Percentiles rank a stretch among this genome's conserved stretches.
Evolutionary conservation across 768 basidiomycete genomes (phyloP).

Genomic region (Pholiota conissans): DNA sequence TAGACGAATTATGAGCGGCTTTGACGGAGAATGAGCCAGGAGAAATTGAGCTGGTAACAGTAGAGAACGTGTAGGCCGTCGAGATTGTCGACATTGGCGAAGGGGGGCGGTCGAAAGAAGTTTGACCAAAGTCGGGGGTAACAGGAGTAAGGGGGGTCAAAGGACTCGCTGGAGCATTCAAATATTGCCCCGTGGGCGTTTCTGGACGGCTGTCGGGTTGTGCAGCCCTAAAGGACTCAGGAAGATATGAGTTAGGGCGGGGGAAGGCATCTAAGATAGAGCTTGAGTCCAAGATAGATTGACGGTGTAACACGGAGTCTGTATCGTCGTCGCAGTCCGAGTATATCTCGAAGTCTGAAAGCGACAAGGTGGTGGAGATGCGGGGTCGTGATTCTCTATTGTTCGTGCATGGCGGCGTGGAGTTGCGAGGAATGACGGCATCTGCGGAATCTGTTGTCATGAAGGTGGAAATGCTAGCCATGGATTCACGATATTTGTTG

Average conservation of each 20-base stretch:
- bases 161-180: slow-evolving; percentile 2
- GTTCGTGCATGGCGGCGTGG: neutral
- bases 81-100: slow-evolving; percentile 34
- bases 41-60: slow-evolving; percentile 27
- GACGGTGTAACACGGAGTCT: slow-evolving; percentile 30
- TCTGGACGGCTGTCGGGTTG: slow-evolving; percentile 3
- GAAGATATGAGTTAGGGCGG: slow-evolving; percentile 36
- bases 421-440: slow-evolving; percentile 47
- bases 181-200: slow-evolving; percentile 4
- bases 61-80: slow-evolving; percentile 21
- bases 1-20: slow-evolving; percentile 58
- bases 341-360: slow-evolving; percentile 43
- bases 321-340: slow-evolving; percentile 37
- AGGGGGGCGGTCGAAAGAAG: slow-evolving; percentile 28
- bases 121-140: slow-evolving; percentile 14
- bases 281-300: slow-evolving; percentile 31
- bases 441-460: slow-evolving; percentile 60
- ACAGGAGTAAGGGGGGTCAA: slow-evolving; percentile 13
- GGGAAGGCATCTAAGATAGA: slow-evolving; percentile 40
- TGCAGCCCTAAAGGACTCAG: slow-evolving; percentile 15
- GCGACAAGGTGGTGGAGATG: slow-evolving; percentile 32
- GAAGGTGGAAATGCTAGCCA: slow-evolving; percentile 56
- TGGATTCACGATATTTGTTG: slow-evolving; percentile 38
- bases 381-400: slow-evolving; percentile 1
- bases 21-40: slow-evolving; percentile 56